These are phyloP conservation scores for Lithohypha guttulata DNA, from an alignment of 2,329 filamentous ascomycete species.

Conservation along the genomic window DNA sequence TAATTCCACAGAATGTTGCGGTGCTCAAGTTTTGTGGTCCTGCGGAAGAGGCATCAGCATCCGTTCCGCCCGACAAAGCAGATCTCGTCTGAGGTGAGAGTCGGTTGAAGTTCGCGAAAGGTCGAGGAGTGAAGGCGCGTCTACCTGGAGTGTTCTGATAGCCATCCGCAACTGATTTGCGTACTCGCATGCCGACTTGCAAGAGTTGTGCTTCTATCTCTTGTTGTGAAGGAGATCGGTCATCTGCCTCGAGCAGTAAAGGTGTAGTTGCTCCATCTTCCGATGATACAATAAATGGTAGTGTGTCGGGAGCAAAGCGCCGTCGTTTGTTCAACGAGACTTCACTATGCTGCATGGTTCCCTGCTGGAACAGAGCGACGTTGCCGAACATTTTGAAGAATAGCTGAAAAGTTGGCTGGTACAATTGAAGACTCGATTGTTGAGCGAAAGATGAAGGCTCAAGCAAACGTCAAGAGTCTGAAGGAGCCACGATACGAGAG, in stretches of 20 bases:
- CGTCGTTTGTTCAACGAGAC: constrained; percentile 31
- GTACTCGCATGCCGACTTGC: constrained; percentile 84
- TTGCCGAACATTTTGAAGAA: constrained; percentile 7
- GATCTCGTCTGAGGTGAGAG: constrained; percentile 21
- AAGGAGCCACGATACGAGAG: no score
- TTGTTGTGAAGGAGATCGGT: constrained; percentile 31
- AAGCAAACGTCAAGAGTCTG: no score
- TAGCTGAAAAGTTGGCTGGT: no score
- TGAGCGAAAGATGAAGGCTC: no score
- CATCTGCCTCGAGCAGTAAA: constrained; percentile 28
- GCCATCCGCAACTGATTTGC: constrained; percentile 85
- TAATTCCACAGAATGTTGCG: constrained; percentile 21
- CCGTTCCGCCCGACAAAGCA: constrained; percentile 13
- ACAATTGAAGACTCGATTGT: no score
- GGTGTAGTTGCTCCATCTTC: constrained; percentile 17
- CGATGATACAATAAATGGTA: constrained; percentile 18
- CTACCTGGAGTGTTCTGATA: constrained; percentile 58
- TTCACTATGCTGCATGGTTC: neutral
- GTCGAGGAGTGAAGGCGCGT: constrained; percentile 20
- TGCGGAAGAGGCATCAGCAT: constrained; percentile 27
- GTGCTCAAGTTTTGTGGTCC: constrained; percentile 55
- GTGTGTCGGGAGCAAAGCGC: constrained; percentile 34
- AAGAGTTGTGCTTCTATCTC: constrained; percentile 68
- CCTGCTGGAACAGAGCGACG: neutral
- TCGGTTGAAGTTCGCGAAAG: constrained; percentile 17